phyloP scores from a whole-genome alignment of 805 yeast species.

The Metschnikowia aberdeeniae region DNA sequence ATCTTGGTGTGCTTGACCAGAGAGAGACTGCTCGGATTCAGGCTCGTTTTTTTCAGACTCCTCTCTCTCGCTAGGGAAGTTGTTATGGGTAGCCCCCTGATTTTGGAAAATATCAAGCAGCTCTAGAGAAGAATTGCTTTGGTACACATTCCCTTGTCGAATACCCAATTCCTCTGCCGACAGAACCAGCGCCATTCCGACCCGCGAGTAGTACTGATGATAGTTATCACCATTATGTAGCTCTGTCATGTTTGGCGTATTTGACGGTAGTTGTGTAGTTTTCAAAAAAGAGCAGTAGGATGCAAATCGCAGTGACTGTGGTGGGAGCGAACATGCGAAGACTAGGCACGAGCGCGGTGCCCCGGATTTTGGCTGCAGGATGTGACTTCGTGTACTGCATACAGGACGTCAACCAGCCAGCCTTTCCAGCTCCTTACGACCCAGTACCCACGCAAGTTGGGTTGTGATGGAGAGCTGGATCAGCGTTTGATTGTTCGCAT shows the following conservation, averaged over 20 bases:
- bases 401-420: background rate
- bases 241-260: background rate
- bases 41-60: background rate
- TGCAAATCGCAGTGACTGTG: no score
- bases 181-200: background rate
- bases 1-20: background rate
- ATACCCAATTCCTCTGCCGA: background rate
- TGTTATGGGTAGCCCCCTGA: no score
- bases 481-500: no score
- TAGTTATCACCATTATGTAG: background rate
- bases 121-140: background rate
- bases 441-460: no score
- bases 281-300: no score
- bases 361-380: slow-evolving; percentile 1
- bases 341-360: background rate
- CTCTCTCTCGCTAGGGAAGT: background rate
- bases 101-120: background rate
- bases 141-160: background rate
- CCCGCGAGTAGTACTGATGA: background rate
- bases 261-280: no score
- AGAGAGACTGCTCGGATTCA: background rate
- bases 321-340: background rate
- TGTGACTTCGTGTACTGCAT: background rate
- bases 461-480: no score
- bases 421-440: no score